A percentile compares a stretch with the other conserved stretches of the same genome.
phyloP scores from a whole-genome alignment of 75 land plant genomes.

The Cunninghamia lanceolata region DNA sequence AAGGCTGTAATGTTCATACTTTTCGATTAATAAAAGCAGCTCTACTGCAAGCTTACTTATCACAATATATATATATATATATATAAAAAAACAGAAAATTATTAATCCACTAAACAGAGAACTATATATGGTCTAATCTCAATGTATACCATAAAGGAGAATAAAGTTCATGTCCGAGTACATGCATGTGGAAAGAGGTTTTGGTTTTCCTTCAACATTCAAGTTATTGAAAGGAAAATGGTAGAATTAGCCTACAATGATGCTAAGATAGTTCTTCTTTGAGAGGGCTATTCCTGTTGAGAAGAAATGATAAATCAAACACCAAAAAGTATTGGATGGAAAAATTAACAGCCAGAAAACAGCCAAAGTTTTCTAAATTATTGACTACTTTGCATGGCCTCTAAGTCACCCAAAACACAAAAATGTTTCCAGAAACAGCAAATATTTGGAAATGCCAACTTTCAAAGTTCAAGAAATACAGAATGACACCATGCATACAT shows the following conservation, averaged over 20 bases:
- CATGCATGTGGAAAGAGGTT: not conserved
- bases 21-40: too few relatives aligned
- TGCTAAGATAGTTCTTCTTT: not conserved
- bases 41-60: too few relatives aligned
- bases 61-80: too few relatives aligned
- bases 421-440: not conserved
- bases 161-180: not conserved
- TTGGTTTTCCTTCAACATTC: not conserved
- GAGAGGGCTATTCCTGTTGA: not conserved
- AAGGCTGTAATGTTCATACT: too few relatives aligned
- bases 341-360: not conserved
- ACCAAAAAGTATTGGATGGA: not conserved
- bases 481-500: not conserved
- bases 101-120: not conserved
- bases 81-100: too few relatives aligned
- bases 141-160: not conserved
- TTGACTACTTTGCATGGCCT: not conserved
- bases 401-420: not conserved
- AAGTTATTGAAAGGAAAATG: not conserved
- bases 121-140: not conserved
- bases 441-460: not conserved
- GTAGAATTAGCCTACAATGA: not conserved
- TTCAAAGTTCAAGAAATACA: not conserved
- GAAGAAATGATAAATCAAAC: not conserved
- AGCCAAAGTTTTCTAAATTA: not conserved